These are phyloP conservation scores for Mytilinidion resinicola DNA, from an alignment of 495 filamentous ascomycete genomes.

Conservation along the genomic window DNA sequence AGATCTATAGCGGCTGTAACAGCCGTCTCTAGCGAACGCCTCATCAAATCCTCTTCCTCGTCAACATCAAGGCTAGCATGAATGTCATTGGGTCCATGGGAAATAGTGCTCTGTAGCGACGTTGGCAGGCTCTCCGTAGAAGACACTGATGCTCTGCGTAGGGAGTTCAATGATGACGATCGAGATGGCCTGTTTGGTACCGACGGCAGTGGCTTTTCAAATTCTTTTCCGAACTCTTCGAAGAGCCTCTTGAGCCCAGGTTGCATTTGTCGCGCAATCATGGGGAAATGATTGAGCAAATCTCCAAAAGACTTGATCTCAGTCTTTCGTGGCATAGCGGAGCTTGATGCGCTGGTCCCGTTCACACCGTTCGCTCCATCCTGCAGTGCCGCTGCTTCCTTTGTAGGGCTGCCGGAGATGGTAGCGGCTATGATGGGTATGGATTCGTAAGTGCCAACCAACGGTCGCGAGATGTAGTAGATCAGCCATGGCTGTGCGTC, in stretches of 20 bases:
- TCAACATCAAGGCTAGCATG: constrained; percentile 46
- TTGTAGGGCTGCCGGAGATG: constrained; percentile 8
- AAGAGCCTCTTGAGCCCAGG: constrained; percentile 85
- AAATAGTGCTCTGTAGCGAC: constrained; percentile 27
- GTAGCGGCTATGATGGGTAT: constrained; percentile 38
- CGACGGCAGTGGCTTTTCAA: constrained; percentile 77
- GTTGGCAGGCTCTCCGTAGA: constrained; percentile 26
- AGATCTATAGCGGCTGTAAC: constrained; percentile 92
- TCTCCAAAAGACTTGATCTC: constrained; percentile 88
- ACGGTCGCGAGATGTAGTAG: constrained; percentile 91
- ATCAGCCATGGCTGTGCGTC: constrained; percentile 90
- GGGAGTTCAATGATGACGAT: constrained; percentile 36
- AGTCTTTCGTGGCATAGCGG: constrained; percentile 60
- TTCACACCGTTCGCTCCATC: neutral
- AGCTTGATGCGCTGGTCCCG: constrained; percentile 20
- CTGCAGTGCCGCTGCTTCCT: neutral
- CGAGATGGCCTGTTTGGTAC: constrained; percentile 53
- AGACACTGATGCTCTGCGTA: constrained; percentile 23
- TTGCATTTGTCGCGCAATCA: constrained; percentile 97
- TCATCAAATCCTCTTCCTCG: constrained; percentile 83
- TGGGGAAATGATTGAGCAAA: constrained; percentile 84
- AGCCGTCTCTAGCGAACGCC: constrained; percentile 77
- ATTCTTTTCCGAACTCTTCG: constrained; percentile 75
- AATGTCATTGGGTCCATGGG: constrained; percentile 22
- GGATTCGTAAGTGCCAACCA: constrained; percentile 77